A percentile compares a stretch with the other conserved stretches of the same genome.
These are phyloP conservation scores for Lactarius vividus DNA, from an alignment of 768 basidiomycete species.

Conservation along the genomic window DNA sequence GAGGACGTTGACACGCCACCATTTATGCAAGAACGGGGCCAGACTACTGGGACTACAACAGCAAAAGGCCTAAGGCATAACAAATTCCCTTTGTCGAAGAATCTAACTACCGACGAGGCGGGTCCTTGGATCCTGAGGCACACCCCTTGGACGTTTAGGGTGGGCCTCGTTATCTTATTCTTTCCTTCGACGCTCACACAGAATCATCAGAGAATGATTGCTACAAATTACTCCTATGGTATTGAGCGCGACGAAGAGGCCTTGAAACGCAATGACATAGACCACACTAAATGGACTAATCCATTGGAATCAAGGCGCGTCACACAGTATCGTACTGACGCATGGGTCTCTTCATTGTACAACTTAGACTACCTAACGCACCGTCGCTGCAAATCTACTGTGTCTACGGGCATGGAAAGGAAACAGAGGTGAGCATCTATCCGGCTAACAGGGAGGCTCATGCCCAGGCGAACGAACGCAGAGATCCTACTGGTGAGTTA, in stretches of 20 bases:
- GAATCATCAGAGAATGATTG: constrained; percentile 66
- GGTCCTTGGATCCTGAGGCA: constrained; percentile 78
- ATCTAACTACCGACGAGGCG: constrained; percentile 78
- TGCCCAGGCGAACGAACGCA: constrained; percentile 31
- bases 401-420: constrained; percentile 93
- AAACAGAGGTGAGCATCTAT: constrained; percentile 68
- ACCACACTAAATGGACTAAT: constrained; percentile 89
- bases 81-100: constrained; percentile 36
- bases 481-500: constrained; percentile 78
- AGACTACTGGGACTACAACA: constrained; percentile 5
- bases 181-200: neutral
- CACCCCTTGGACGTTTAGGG: constrained; percentile 81
- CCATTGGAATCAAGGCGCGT: constrained; percentile 69
- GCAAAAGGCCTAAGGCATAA: constrained; percentile 5
- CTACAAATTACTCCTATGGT: constrained; percentile 82
- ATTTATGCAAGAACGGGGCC: constrained; percentile 11
- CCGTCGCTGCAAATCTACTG: constrained; percentile 92
- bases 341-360: neutral
- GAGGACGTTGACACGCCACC: constrained; percentile 25
- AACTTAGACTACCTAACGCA: constrained; percentile 71
- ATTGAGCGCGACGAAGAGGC: constrained; percentile 72
- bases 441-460: constrained; percentile 12
- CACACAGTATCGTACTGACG: neutral
- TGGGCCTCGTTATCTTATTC: constrained; percentile 31
- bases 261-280: constrained; percentile 63